Conservation (phyloP, 495 filamentous ascomycete genomes). For the Tuber borchii region DNA sequence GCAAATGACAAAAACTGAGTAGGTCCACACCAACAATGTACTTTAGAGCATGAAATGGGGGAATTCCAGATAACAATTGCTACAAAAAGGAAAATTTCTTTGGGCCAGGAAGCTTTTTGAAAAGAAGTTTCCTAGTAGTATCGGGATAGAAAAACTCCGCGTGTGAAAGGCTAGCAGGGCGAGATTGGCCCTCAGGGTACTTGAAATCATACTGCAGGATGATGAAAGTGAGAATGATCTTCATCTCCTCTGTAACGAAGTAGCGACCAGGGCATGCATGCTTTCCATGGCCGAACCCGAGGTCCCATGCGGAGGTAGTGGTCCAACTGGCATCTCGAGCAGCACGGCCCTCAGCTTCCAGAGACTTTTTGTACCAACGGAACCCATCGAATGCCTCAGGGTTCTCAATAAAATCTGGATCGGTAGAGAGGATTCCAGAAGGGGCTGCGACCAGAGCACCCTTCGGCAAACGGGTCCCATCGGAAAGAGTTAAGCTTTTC, state of each 20-base stretch:
- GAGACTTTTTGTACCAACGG: constrained; percentile 47
- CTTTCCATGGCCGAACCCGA: constrained; percentile 41
- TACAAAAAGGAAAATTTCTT: constrained; percentile 27
- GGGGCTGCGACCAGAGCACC: constrained; percentile 44
- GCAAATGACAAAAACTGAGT: no score
- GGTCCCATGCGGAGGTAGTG: constrained; percentile 37
- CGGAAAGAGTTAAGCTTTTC: constrained; percentile 46
- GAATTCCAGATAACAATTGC: no score
- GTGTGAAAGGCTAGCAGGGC: constrained; percentile 43
- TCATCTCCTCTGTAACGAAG: constrained; percentile 51
- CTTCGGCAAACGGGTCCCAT: constrained; percentile 45
- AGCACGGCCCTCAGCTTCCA: constrained; percentile 44
- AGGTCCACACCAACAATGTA: neutral
- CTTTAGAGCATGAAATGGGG: no score
- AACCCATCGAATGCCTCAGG: constrained; percentile 51
- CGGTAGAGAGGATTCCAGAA: neutral
- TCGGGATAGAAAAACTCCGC: constrained; percentile 44
- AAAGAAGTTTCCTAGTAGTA: constrained; percentile 40
- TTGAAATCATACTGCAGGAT: constrained; percentile 44
- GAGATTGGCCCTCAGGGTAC: constrained; percentile 39
- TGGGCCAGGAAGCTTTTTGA: no score
- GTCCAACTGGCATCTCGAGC: constrained; percentile 45
- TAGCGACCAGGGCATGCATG: constrained; percentile 53
- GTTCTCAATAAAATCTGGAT: constrained; percentile 35
- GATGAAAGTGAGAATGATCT: constrained; percentile 46